A percentile compares a stretch with the other conserved stretches of the same genome.
phyloP scores from a whole-genome alignment of 148 eudicot species.

The Rhododendron ovatum region DNA sequence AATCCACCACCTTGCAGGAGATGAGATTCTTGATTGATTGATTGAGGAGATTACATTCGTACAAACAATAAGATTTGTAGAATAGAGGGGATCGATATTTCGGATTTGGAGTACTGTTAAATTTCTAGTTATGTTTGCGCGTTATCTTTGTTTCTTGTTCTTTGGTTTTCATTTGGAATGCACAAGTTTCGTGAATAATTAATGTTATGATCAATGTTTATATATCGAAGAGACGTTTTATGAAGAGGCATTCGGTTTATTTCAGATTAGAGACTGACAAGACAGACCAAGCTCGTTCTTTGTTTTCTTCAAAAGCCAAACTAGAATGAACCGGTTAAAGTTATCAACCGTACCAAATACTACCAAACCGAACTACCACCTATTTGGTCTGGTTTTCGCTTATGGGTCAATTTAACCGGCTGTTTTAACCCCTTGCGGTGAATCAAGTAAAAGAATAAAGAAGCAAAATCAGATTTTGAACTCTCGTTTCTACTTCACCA shows the following conservation, averaged over 20 bases:
- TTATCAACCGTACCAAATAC: no score
- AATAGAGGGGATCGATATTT: background rate
- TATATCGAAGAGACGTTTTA: background rate
- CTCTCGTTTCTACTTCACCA: no score
- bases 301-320: background rate
- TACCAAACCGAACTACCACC: no score
- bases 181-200: no score
- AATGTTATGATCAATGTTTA: background rate
- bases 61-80: background rate
- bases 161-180: no score
- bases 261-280: background rate
- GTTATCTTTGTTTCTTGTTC: no score
- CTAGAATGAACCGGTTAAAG: no score
- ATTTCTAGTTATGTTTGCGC: background rate
- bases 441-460: no score
- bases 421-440: no score
- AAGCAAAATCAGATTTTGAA: no score
- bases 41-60: background rate
- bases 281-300: background rate
- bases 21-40: background rate
- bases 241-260: background rate
- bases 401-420: no score
- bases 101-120: background rate
- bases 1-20: conserved; percentile 29
- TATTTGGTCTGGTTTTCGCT: no score